Evolutionary conservation across 2,329 filamentous ascomycete genomes (phyloP).

Genomic region (Sphaerulina musiva): DNA sequence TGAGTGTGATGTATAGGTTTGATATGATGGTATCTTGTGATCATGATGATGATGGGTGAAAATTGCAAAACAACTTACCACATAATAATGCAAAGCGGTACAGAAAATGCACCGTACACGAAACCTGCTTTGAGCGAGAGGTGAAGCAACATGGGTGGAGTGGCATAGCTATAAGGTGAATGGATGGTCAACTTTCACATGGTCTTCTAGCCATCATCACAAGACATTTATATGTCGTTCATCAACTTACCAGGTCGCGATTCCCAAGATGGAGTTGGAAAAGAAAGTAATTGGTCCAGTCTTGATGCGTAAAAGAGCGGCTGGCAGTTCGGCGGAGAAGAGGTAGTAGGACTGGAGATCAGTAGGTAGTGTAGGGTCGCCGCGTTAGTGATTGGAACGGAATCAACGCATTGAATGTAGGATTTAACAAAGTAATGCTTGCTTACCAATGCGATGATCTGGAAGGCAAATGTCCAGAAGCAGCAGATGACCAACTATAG

Average conservation of each 20-base stretch:
- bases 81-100: slow-evolving; percentile 6
- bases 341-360: slow-evolving; percentile 3
- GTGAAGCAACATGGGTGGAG: slow-evolving; percentile 5
- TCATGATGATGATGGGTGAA: no score
- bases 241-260: slow-evolving; percentile 3
- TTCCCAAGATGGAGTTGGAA: slow-evolving; percentile 3
- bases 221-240: not conserved
- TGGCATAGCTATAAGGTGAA: slow-evolving; percentile 1
- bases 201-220: not conserved
- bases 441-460: slow-evolving; percentile 1
- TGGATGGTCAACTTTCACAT: no score
- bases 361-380: no score
- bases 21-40: no score
- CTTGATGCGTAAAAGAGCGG: slow-evolving; percentile 6
- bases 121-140: slow-evolving; percentile 1
- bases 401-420: not conserved
- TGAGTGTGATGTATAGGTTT: no score
- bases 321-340: slow-evolving; percentile 3
- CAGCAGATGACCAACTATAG: slow-evolving; percentile 8
- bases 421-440: not conserved
- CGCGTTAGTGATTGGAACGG: not conserved
- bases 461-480: slow-evolving; percentile 8
- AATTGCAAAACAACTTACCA: not conserved
- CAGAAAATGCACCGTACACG: slow-evolving; percentile 7
- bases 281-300: slow-evolving; percentile 8